Base-by-base conservation (phyloP, 352 stramenopile genomes). In the Phytophthora cryptogea region DNA sequence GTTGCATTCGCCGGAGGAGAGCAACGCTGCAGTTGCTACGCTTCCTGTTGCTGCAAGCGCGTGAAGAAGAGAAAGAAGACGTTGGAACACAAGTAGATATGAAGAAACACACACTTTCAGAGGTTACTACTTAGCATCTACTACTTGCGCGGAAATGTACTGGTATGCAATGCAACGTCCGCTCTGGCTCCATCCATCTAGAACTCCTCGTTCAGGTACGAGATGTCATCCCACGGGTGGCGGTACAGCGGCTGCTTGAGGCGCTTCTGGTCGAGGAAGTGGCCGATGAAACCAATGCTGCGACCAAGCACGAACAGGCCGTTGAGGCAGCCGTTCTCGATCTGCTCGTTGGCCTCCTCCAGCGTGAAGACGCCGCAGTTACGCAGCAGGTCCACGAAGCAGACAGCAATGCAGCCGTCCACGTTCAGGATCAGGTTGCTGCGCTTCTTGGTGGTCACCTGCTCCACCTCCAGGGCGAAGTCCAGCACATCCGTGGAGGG, bases 401-500 rank as follows among this genome's bases (percentile, higher is more conserved):
- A 98, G 28, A 96, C 94, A 39, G 94, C 96, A 59, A 99, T 98
- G 59, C 93, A 98, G 43, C 95, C 96, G 68, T 99, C 96, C 28
- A 99, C 96, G 78, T 99, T 98, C 17, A 99, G 76, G 67, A 99
- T 98, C n/a, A 99, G 72, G 68, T 97, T 98, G 62, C 92, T 94
- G 68, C 90, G 94, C 81, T 99, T 99, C 80, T 98, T 97, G 11
- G 94, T 98, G 35, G 96, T 99, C 53, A 98, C 88, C 76, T 98
- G 90, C 70, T 99, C 95, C 44, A 99, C 94, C 47, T 89, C 87
- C 39, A 99, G 78, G 27, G 96, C 96, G 78, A 98, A 99, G 67
- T 98, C 77, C 27, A 99, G 82, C 47, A 98, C 88, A 44, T 95
- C 86, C 52, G 93, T 98, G 66, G 86, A 73, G 16, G 89, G 89